Conservation (phyloP, 768 basidiomycete genomes). For the Ramaria sp. region DNA sequence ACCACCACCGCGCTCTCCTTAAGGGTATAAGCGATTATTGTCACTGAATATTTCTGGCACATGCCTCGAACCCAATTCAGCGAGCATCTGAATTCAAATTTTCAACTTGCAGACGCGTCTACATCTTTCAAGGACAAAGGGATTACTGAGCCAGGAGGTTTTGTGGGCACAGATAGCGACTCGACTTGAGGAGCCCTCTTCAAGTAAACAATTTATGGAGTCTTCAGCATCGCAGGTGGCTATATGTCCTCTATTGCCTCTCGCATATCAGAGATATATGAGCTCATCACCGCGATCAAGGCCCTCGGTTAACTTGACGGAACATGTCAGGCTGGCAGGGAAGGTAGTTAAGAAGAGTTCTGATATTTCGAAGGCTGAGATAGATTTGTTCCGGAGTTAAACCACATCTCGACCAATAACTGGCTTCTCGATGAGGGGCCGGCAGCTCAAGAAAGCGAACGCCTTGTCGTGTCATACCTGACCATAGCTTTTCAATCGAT, state of each 20-base stretch:
- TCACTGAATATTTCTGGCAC: background rate
- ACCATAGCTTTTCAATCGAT: too few relatives aligned
- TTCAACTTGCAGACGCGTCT: slow-evolving; percentile 14
- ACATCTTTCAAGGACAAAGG: background rate
- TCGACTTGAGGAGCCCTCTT: background rate
- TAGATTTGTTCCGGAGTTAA: slow-evolving; percentile 26
- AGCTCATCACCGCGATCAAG: slow-evolving; percentile 29
- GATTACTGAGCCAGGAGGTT: slow-evolving; percentile 22
- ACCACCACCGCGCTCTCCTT: too few relatives aligned
- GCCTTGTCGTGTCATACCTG: slow-evolving; percentile 17
- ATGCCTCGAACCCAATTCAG: background rate
- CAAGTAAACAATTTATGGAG: slow-evolving; percentile 11
- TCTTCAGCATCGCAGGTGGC: slow-evolving; percentile 15
- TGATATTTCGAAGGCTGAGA: slow-evolving; percentile 22
- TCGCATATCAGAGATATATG: slow-evolving; percentile 9
- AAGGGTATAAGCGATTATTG: too few relatives aligned
- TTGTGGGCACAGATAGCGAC: slow-evolving; percentile 10
- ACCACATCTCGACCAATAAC: slow-evolving; percentile 17
- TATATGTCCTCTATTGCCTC: slow-evolving; percentile 22
- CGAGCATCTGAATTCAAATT: background rate
- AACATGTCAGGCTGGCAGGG: slow-evolving; percentile 18
- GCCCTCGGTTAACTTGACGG: slow-evolving; percentile 27
- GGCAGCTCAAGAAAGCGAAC: slow-evolving; percentile 16
- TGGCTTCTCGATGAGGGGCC: slow-evolving; percentile 13
- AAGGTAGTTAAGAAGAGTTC: slow-evolving; percentile 20